phyloP scores from a whole-genome alignment of 495 filamentous ascomycete species.

The Penicillium ochrochloron region DNA sequence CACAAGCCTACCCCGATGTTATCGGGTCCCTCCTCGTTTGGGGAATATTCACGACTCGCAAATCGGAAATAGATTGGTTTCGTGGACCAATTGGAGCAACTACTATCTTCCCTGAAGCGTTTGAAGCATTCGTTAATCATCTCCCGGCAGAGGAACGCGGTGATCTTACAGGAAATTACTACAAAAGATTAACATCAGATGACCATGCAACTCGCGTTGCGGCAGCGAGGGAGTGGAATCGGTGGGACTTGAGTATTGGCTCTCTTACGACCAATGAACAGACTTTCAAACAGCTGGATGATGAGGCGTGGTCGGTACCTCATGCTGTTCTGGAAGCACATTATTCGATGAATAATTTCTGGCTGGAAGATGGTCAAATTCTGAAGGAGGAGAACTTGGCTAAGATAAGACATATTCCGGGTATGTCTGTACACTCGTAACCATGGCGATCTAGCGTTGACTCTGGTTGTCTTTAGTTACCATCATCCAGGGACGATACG shows the following conservation, averaged over 20 bases:
- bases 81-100: constrained; percentile 27
- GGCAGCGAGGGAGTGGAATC: constrained; percentile 38
- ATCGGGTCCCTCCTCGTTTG: constrained; percentile 42
- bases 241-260: constrained; percentile 42
- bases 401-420: constrained; percentile 47
- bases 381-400: constrained; percentile 36
- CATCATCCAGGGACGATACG: constrained; percentile 52
- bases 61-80: constrained; percentile 38
- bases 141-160: constrained; percentile 39
- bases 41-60: constrained; percentile 45
- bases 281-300: constrained; percentile 29
- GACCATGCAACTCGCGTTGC: constrained; percentile 11
- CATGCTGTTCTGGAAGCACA: constrained; percentile 46
- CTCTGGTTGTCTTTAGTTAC: constrained; percentile 11
- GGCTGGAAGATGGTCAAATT: constrained; percentile 43
- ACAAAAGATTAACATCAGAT: constrained; percentile 32
- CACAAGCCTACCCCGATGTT: constrained; percentile 43
- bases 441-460: background rate
- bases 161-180: constrained; percentile 37
- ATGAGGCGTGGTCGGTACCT: constrained; percentile 41
- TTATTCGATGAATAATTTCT: constrained; percentile 45
- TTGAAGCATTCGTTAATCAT: constrained; percentile 40
- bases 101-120: constrained; percentile 46
- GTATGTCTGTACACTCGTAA: constrained; percentile 18
- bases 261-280: constrained; percentile 30